Base-by-base conservation (phyloP, 2,329 filamentous ascomycete species). In the Fusarium sp. region DNA sequence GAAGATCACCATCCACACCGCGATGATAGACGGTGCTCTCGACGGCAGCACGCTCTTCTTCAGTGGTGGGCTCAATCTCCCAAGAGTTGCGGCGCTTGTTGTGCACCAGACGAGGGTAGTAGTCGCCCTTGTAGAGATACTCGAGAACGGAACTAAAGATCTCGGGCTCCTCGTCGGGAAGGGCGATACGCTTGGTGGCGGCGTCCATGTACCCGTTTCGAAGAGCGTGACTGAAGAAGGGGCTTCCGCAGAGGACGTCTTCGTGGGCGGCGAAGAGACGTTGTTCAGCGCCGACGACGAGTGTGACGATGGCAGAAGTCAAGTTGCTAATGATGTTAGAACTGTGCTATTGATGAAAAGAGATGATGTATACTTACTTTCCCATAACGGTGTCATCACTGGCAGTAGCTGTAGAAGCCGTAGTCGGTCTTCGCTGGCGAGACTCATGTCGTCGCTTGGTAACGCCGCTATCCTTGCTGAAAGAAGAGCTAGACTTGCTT, bases 121-220 rank as follows among this genome's bases (percentile, higher is more conserved):
- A 98, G 83, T 98, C 95, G 73, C 95, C 95, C 84, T 97, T 97
- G 89, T 97, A 97, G 66, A 98, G 90, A 77, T 93, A 98, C 81
- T 98, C 95, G 66, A 98, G 91, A 13, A 98, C 89, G 7, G 93
- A 95, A 9, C 94, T 97, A 83, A 98, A 95, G 79, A 97, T 92
- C 81, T 97, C 94, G 22, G 95, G 94, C 77, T 95, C 92, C 83
- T 98, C 95, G 69, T 96, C 91, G 2, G 94, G 93, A 2, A 98
- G 89, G 61, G 92, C 89, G 80, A 98, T 93, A 64, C 92, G 91
- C 84, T 94, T 95, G 80, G 79, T 78, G 6, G 79, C 64, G 24
- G 78, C 71, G 59, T 83, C 82, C 74, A 80, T 79, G 75, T 80
- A 83, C 14, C 78, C 75, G 69, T 79, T 82, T 66, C 81, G 79